These are phyloP conservation scores for Ustilago esculenta DNA, from an alignment of 1,284 basidiomycete species.

Conservation along the genomic window DNA sequence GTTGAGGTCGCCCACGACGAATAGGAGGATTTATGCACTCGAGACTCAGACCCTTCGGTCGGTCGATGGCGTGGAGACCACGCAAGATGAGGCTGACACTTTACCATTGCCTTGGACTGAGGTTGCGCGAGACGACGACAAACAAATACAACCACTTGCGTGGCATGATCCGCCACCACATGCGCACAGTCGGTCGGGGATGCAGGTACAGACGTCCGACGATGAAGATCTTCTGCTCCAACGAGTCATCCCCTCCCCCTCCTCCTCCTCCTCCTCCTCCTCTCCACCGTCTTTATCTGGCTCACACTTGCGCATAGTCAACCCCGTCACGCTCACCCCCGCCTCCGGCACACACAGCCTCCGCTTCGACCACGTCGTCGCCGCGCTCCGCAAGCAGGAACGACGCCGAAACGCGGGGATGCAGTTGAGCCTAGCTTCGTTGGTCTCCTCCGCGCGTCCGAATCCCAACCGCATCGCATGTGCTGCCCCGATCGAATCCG, in stretches of 20 bases:
- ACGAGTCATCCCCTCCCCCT: not conserved
- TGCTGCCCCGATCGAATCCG: no score
- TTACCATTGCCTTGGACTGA: conserved; percentile 15
- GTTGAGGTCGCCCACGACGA: conserved; percentile 31
- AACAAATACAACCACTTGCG: conserved; percentile 2
- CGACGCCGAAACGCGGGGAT: conserved; percentile 16
- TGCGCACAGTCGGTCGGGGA: not conserved
- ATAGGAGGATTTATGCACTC: conserved; percentile 40
- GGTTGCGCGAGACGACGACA: not conserved
- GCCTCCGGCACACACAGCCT: not conserved
- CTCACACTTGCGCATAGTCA: conserved; percentile 5
- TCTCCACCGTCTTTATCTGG: not conserved
- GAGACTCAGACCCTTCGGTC: conserved; percentile 32
- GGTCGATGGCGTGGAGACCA: not conserved
- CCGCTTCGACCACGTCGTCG: conserved; percentile 24
- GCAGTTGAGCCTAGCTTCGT: conserved; percentile 23
- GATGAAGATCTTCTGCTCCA: conserved; percentile 32
- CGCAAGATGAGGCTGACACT: conserved; percentile 18
- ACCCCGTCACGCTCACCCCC: conserved; percentile 21
- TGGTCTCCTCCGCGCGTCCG: not conserved
- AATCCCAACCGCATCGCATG: no score
- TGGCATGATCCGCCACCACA: not conserved
- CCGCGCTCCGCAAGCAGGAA: conserved; percentile 25
- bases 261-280: not conserved
- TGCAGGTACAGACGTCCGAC: conserved; percentile 27